Base-by-base conservation (phyloP, 2,329 filamentous ascomycete genomes). In the Xylariomycetidae sp. region DNA sequence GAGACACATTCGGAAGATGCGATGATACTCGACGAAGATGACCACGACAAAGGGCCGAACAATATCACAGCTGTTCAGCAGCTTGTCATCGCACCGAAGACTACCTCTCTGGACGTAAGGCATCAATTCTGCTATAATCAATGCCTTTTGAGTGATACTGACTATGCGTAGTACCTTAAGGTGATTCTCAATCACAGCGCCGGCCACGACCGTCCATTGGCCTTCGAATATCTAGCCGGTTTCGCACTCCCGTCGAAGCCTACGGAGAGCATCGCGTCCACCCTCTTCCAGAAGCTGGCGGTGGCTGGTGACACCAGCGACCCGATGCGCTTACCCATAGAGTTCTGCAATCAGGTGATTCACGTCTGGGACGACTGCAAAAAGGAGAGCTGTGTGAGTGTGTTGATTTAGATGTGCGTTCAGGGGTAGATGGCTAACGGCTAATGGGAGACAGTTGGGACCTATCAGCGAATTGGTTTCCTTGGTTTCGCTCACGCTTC, bases 331-430 rank as follows among this genome's bases (percentile, higher is more conserved):
- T 65, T 85, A 4, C 72, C 83, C 2, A 63, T 81, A 8, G 74
- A 80, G 39, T 80, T 88, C 43, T 78, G 77, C 31, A 66, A 75
- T 30, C 63, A 79, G 18, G 59, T 88, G 14, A 69, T 86, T 31
- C 66, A 71, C 12, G 57, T 90, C 11, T 90, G 86, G 85, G 67
- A 69, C 12, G 70, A 69, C 14, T 88, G 85, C 51, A 61, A 81
- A 6, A 64, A 72, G 9, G 83, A 89, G 46, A 66, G 68, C 44
- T 48, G 44, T 25, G 54, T 58, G 31, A 42, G 55, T 47, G 53
- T 59, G n/a, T n/a, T n/a, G n/a, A n/a, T n/a, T n/a, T n/a, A n/a
- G n/a, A n/a, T n/a, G n/a, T n/a, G n/a, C n/a, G n/a, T n/a, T n/a
- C n/a, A n/a, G n/a, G n/a, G n/a, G n/a, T n/a, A n/a, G n/a, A n/a